Conservation (phyloP, 106 monocot genomes). For the Cymbidium sinense region DNA sequence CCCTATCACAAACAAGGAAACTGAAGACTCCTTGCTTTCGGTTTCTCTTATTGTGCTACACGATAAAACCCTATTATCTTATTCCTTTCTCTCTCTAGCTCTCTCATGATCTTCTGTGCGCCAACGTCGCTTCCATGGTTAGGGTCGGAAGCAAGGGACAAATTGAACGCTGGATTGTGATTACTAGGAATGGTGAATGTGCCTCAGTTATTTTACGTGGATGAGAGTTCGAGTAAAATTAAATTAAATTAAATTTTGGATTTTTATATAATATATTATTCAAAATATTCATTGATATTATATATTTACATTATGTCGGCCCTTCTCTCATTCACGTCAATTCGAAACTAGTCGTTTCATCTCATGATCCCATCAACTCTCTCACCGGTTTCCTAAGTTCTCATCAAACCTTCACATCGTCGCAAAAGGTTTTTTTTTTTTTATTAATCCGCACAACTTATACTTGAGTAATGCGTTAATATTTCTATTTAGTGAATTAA, state of each 20-base stretch:
- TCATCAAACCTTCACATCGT: no score
- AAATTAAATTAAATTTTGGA: no score
- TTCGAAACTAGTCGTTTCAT: not conserved
- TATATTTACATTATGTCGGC: not conserved
- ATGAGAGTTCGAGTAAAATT: no score
- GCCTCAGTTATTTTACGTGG: not conserved
- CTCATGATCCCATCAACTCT: no score
- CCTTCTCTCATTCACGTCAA: not conserved
- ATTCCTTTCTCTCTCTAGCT: not conserved
- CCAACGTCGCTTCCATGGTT: not conserved
- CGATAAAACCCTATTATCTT: not conserved
- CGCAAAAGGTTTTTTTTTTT: no score
- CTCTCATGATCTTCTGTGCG: not conserved
- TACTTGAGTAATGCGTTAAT: no score
- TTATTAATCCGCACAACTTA: no score
- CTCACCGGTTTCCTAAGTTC: no score
- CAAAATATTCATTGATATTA: no score
- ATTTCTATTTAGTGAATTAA: no score
- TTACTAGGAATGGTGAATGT: not conserved
- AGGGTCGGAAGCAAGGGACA: not conserved
- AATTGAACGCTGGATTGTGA: not conserved
- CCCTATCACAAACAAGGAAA: slow-evolving; percentile 2
- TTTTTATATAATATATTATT: no score
- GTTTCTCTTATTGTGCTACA: slow-evolving; percentile 5
- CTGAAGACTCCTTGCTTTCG: not conserved